phyloP scores from a whole-genome alignment of 78 protist species.

The Planoprotostelium fungivorum region DNA sequence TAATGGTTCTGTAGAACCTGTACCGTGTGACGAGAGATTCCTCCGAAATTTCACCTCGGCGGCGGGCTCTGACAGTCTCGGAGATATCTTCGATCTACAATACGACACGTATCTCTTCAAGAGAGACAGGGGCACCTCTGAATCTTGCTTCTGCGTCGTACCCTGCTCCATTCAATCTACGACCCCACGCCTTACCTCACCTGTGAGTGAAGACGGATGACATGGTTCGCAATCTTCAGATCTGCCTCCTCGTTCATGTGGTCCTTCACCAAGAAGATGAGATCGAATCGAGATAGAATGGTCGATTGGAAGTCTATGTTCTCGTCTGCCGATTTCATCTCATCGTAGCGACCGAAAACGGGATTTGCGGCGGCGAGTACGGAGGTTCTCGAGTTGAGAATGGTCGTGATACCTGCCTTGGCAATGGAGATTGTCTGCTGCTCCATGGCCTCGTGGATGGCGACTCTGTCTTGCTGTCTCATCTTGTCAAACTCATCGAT shows the following conservation, averaged over 20 bases:
- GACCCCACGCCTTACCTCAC: not conserved
- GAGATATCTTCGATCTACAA: slow-evolving; percentile 50
- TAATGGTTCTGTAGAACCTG: slow-evolving; percentile 32
- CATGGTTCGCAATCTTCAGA: slow-evolving; percentile 22
- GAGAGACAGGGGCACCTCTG: slow-evolving; percentile 7
- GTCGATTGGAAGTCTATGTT: slow-evolving; percentile 93
- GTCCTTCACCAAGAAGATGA: slow-evolving; percentile 96
- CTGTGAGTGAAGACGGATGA: slow-evolving; percentile 19
- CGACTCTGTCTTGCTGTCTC: slow-evolving; percentile 86
- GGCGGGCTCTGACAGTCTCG: slow-evolving; percentile 83
- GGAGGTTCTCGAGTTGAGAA: slow-evolving; percentile 96
- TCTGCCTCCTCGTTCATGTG: slow-evolving; percentile 71
- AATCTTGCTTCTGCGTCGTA: not conserved
- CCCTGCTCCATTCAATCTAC: not conserved
- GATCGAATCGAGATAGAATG: slow-evolving; percentile 98
- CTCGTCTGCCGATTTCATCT: slow-evolving; percentile 71
- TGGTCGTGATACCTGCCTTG: slow-evolving; percentile 98
- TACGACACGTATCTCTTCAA: slow-evolving; percentile 76
- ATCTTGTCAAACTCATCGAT: slow-evolving; percentile 99
- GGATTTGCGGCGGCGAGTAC: slow-evolving; percentile 99
- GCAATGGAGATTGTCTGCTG: slow-evolving; percentile 99
- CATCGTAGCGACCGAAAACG: slow-evolving; percentile 93
- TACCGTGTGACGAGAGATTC: not conserved
- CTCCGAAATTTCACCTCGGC: slow-evolving; percentile 17
- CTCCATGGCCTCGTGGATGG: slow-evolving; percentile 99